Base-by-base conservation (phyloP, 2,329 filamentous ascomycete species). In the Nigrospora sphaerica region DNA sequence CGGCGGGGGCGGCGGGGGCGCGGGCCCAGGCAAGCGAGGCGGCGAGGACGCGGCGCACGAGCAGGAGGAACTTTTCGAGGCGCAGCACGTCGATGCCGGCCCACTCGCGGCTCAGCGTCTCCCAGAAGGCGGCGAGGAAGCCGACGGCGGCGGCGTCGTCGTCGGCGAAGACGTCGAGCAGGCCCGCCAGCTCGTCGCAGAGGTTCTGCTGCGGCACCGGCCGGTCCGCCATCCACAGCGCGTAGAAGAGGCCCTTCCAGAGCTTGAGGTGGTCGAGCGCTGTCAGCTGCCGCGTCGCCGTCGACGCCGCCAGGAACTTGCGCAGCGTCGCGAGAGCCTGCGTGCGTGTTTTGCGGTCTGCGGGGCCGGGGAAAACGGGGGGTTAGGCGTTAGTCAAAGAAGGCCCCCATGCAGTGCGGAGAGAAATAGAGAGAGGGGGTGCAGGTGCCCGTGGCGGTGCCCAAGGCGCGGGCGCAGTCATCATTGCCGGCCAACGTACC, bases 161-260 rank as follows among this genome's bases (percentile, higher is more conserved):
- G 65, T 7, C 19, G 35, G 79, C 77, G 28, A 92, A 70, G 18
- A 75, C 68, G 51, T 78, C 74, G 39, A 86, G 65, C 42, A 96
- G 80, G 1, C 69, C 77, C 38, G 90, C 86, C 46, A 97, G 84
- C 51, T 91, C 84, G 54, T 75, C 70, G 55, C 87, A 86, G 39
- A 97, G 85, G 38, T 79, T 79, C 72, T 95, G 90, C 72, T 96
- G 92, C 3, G 87, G 84, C n/a, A 83, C 70, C 12, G 90, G 85
- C 41, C 90, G 87, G 73, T 96, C 91, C 65, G 85, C 89, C 83
- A 95, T 93, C 85, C 89, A 96, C 59, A 93, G 80, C 60, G 85
- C 85, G 75, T 90, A 96, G 73, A 93, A 96, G 17, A 97, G 79
- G 6, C 90, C 92, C 63, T 95, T 95, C 89, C 90, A 95, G 54